Evolutionary conservation across 2,329 filamentous ascomycete species (phyloP), one percentile per base, ranked within the genome.

Genomic region (Acrocalymma vagum): DNA sequence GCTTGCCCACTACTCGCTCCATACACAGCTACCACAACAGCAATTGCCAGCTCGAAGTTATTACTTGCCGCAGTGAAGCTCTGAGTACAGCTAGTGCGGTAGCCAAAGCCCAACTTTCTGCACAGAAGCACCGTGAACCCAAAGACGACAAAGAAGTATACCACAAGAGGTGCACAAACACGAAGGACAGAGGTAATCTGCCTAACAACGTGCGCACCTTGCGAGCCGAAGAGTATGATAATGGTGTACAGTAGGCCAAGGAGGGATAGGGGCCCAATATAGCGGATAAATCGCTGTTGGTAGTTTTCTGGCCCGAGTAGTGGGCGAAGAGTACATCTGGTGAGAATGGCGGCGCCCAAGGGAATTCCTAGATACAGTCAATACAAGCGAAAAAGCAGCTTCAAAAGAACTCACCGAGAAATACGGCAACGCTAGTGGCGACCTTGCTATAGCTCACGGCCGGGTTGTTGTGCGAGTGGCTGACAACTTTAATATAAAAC

Each of bases 61-160:
- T 96, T 96, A 65, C 90, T 95, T 0, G 90, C 91, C 0, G 90
- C 92, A 0, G 89, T 95, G 58, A 95, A 94, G 62, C 88, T 91
- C 70, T 95, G 90, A 2, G 90, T 93, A 9, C 80, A 78, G 1
- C 81, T 79, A 1, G 91, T 65, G 23, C 78, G 78, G 63, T 95
- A 95, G 0, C 82, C 83, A 43, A 91, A 91, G 0, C 89, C 87
- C n/a, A 86, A 70, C n/a, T 76, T 78, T 31, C 78, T 76, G 3
- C 83, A 79, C 2, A 85, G 71, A 27, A 73, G 74, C 1, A 94
- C 73, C 0, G 89, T 94, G 2, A 75, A 57, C 30, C 83, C 82
- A 73, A 95, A 96, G 40, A 94, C 81, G 45, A 86, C 68, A 2
- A 83, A 56, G 60, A 96, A 96, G 63, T 95, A 96, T 0, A 95